These are phyloP conservation scores for Oryza meridionalis DNA, from an alignment of 176 grass and related monocot species.

Conservation along the genomic window DNA sequence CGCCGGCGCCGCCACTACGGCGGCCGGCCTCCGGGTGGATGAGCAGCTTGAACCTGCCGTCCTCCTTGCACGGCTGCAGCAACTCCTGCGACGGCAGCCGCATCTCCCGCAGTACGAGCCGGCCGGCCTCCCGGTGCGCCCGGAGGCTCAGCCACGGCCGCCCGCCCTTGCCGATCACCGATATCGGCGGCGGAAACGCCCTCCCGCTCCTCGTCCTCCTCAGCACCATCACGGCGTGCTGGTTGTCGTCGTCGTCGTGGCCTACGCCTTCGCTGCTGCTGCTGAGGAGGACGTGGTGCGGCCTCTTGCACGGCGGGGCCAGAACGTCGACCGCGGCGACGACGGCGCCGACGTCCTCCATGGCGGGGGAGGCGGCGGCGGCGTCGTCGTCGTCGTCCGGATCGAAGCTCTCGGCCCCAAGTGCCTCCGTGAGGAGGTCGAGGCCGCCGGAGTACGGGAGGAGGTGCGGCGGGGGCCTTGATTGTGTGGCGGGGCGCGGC, in stretches of 20 bases:
- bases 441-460: background rate
- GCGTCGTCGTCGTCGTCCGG: conserved; percentile 44
- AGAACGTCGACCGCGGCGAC: conserved; percentile 4
- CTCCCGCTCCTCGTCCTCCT: conserved; percentile 51
- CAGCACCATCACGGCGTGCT: conserved; percentile 1
- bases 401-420: conserved; percentile 59
- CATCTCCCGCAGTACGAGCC: conserved; percentile 74
- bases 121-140: conserved; percentile 53
- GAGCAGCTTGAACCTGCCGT: conserved; percentile 72
- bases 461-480: background rate
- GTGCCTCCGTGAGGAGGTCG: conserved; percentile 42
- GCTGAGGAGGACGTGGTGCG: conserved; percentile 4
- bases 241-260: background rate
- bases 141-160: conserved; percentile 61
- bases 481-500: background rate
- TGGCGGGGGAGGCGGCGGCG: conserved; percentile 39
- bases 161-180: conserved; percentile 62
- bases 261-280: background rate
- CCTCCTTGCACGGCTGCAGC: conserved; percentile 58
- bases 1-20: background rate
- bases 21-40: conserved; percentile 46
- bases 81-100: conserved; percentile 66
- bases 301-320: conserved; percentile 8
- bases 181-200: conserved; percentile 71
- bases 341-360: conserved; percentile 13